Evolutionary conservation across 164 flowering plant genomes (phyloP).

Genomic region (Tetracentron sinense): DNA sequence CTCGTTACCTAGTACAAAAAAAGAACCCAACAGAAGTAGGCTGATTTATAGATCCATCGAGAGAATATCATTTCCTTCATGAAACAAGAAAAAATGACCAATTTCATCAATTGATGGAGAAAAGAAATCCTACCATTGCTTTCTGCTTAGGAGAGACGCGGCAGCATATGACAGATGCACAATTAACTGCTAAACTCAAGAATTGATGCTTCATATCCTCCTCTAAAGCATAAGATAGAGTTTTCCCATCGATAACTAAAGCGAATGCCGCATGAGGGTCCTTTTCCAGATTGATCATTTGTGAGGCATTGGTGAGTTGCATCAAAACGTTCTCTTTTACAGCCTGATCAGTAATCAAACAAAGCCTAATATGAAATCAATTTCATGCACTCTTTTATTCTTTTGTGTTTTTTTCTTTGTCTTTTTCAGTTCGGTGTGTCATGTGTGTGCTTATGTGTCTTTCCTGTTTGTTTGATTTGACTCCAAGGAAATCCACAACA

Average conservation of each 20-base stretch:
- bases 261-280: slow-evolving; percentile 99
- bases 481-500: not conserved
- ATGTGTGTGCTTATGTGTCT: no score
- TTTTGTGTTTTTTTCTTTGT: no score
- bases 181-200: slow-evolving; percentile 75
- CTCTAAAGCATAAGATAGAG: slow-evolving; percentile 68
- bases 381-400: slow-evolving; percentile 7
- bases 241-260: slow-evolving; percentile 89
- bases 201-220: slow-evolving; percentile 81
- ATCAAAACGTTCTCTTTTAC: slow-evolving; percentile 62
- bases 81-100: no score
- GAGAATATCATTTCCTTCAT: no score
- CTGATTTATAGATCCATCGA: not conserved
- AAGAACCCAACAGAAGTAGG: slow-evolving; percentile 5
- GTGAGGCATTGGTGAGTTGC: slow-evolving; percentile 79
- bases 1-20: slow-evolving; percentile 66
- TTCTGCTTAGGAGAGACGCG: slow-evolving; percentile 99
- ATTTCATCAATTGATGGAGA: no score
- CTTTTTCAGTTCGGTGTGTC: no score
- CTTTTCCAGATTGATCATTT: slow-evolving; percentile 84
- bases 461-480: not conserved
- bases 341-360: slow-evolving; percentile 51
- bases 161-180: slow-evolving; percentile 99
- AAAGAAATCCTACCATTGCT: slow-evolving; percentile 95
- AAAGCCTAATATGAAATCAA: slow-evolving; percentile 27